Evolutionary conservation across 805 yeast genomes (phyloP).

Genomic region (Suhomyces vadensis): DNA sequence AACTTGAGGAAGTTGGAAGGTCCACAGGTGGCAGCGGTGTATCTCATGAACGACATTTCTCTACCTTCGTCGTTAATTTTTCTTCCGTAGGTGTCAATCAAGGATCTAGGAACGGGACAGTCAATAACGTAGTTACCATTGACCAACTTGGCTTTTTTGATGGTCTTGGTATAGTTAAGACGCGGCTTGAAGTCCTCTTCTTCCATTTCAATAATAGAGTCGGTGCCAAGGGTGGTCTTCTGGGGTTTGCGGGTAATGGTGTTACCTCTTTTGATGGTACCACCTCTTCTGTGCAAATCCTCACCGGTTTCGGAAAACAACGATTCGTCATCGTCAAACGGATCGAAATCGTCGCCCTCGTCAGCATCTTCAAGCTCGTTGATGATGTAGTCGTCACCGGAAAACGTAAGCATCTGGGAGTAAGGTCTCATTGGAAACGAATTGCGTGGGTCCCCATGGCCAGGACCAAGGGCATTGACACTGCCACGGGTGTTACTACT

Average conservation of each 20-base stretch:
- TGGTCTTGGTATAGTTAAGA: constrained; percentile 41
- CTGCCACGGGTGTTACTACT: not conserved
- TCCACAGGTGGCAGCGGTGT: constrained; percentile 92
- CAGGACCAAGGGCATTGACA: not conserved
- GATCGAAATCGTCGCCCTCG: constrained; percentile 37
- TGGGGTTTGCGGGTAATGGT: constrained; percentile 17
- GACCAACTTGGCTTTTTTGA: constrained; percentile 53
- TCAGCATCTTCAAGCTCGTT: constrained; percentile 43
- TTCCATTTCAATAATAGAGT: constrained; percentile 21
- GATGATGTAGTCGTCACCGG: constrained; percentile 41
- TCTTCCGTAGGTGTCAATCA: constrained; percentile 37
- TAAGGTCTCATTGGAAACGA: constrained; percentile 21
- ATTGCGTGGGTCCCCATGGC: constrained; percentile 4
- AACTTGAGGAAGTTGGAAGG: constrained; percentile 65
- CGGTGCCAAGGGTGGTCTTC: constrained; percentile 1
- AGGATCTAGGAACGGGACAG: constrained; percentile 42
- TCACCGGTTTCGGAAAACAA: constrained; percentile 44
- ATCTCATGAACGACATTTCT: constrained; percentile 85
- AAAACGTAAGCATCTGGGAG: constrained; percentile 24
- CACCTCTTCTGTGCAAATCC: constrained; percentile 33
- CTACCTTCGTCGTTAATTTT: constrained; percentile 40
- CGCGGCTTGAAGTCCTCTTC: constrained; percentile 43
- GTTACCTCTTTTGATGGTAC: constrained; percentile 27
- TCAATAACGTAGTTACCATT: constrained; percentile 50
- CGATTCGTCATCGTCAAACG: constrained; percentile 47